These are phyloP conservation scores for Trypanosoma caninum DNA, from an alignment of 208 protist species.

Conservation along the genomic window DNA sequence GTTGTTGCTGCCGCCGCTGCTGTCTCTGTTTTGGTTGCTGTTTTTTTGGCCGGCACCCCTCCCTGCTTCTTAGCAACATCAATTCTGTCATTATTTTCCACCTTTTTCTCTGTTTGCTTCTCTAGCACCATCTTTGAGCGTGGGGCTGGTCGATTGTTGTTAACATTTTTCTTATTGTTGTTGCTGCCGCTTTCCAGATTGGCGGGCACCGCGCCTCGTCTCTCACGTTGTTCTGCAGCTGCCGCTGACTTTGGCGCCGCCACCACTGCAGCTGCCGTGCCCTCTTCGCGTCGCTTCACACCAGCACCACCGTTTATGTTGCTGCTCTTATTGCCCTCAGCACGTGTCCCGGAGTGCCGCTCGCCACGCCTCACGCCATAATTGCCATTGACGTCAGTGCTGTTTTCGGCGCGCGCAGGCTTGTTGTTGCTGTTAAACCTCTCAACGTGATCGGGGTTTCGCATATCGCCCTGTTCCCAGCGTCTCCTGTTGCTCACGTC, in stretches of 20 bases:
- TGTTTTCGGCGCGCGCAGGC: conserved; percentile 10
- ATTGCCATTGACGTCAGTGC: conserved; percentile 10
- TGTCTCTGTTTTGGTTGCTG: conserved; percentile 4
- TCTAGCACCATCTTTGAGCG: conserved; percentile 17
- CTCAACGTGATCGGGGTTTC: neutral
- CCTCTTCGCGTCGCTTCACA: conserved; percentile 3
- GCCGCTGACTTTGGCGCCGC: neutral
- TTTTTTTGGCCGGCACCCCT: neutral
- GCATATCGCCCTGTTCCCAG: conserved; percentile 1
- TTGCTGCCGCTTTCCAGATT: neutral
- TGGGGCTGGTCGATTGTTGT: neutral
- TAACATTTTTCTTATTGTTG: neutral
- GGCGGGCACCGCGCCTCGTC: neutral
- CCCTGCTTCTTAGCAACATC: neutral
- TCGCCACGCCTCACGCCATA: neutral
- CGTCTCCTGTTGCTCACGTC: neutral
- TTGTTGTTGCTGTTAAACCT: neutral
- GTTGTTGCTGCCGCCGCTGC: conserved; percentile 2
- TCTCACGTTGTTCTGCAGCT: neutral
- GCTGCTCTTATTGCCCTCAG: conserved; percentile 15
- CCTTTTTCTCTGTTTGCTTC: conserved; percentile 10
- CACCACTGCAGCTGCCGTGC: neutral
- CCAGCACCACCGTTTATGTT: no score
- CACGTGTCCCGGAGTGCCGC: conserved; percentile 25
- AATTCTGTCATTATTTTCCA: conserved; percentile 5